phyloP scores from a whole-genome alignment of 768 basidiomycete genomes.

The Tricholoma furcatifolium region DNA sequence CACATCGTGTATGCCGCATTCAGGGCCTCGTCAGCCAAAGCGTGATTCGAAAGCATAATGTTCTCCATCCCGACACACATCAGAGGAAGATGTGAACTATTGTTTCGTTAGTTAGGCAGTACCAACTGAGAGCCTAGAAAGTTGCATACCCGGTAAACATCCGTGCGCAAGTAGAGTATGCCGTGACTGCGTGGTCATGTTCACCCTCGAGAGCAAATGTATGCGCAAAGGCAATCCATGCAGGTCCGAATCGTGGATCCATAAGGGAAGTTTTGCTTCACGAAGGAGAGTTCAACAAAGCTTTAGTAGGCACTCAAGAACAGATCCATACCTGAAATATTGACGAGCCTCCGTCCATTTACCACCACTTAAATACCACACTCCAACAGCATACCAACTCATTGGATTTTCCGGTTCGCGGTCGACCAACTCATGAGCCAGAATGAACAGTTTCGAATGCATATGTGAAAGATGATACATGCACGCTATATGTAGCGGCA shows the following conservation, averaged over 20 bases:
- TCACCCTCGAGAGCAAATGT: conserved; percentile 97
- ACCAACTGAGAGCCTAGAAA: not conserved
- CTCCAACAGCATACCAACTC: conserved; percentile 98
- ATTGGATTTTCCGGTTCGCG: conserved; percentile 89
- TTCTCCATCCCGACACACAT: conserved; percentile 99
- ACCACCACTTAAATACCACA: conserved; percentile 88
- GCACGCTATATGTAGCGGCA: conserved; percentile 95
- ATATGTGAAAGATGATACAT: conserved; percentile 95
- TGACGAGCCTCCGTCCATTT: conserved; percentile 92
- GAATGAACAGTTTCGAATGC: conserved; percentile 90
- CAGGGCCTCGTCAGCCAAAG: conserved; percentile 85
- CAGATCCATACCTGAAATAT: conserved; percentile 76
- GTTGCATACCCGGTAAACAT: conserved; percentile 87
- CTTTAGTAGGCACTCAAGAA: not conserved
- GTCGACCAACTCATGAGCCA: conserved; percentile 95
- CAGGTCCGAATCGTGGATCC: conserved; percentile 94
- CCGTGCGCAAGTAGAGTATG: conserved; percentile 94
- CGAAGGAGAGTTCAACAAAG: conserved; percentile 1
- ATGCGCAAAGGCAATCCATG: conserved; percentile 98
- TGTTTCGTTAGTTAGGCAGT: not conserved
- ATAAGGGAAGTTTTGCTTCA: conserved; percentile 91
- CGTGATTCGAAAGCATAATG: conserved; percentile 80
- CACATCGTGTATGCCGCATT: conserved; percentile 80
- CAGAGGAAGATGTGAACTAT: conserved; percentile 90
- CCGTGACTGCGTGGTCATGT: conserved; percentile 97